Percentiles rank a stretch among this genome's conserved stretches.
Evolutionary conservation across 495 filamentous ascomycete genomes (phyloP).

Genomic region (Neurospora discreta): DNA sequence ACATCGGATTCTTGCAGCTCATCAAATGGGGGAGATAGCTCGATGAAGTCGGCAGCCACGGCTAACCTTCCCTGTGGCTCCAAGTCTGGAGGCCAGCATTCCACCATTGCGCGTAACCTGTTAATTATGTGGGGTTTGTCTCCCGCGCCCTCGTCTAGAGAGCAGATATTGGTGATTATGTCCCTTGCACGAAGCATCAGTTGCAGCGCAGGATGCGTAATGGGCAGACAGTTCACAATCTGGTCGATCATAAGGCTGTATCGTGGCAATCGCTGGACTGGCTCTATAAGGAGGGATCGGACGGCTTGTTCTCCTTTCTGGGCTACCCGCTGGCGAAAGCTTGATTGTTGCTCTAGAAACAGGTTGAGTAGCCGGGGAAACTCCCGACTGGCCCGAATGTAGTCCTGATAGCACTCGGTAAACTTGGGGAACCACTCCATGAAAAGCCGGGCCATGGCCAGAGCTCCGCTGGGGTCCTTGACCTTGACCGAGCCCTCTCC

Average conservation of each 20-base stretch:
- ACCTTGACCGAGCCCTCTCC: conserved; percentile 43
- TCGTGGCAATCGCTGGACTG: conserved; percentile 85
- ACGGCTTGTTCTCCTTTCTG: conserved; percentile 84
- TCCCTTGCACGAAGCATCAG: conserved; percentile 75
- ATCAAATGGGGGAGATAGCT: conserved; percentile 62
- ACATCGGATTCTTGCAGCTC: conserved; percentile 2
- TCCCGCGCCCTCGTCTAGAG: conserved; percentile 58
- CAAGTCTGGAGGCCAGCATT: conserved; percentile 66
- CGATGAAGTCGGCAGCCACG: conserved; percentile 69
- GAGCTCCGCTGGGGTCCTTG: conserved; percentile 61
- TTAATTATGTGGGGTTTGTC: conserved; percentile 60
- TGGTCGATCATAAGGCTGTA: conserved; percentile 96
- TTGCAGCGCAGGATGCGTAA: conserved; percentile 70
- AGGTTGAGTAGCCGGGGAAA: conserved; percentile 70
- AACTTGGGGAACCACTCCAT: conserved; percentile 88
- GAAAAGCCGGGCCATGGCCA: conserved; percentile 64
- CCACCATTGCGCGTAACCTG: conserved; percentile 61
- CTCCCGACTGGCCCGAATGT: conserved; percentile 73
- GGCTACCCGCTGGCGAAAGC: conserved; percentile 65
- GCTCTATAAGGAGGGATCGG: conserved; percentile 90
- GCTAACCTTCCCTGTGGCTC: conserved; percentile 71
- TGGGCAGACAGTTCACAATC: conserved; percentile 72
- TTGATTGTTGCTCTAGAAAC: conserved; percentile 66
- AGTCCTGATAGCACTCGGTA: conserved; percentile 76
- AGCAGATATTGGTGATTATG: conserved; percentile 89